phyloP scores from a whole-genome alignment of 192 early-diverging fungal genomes.

The Backusella morwellensis region DNA sequence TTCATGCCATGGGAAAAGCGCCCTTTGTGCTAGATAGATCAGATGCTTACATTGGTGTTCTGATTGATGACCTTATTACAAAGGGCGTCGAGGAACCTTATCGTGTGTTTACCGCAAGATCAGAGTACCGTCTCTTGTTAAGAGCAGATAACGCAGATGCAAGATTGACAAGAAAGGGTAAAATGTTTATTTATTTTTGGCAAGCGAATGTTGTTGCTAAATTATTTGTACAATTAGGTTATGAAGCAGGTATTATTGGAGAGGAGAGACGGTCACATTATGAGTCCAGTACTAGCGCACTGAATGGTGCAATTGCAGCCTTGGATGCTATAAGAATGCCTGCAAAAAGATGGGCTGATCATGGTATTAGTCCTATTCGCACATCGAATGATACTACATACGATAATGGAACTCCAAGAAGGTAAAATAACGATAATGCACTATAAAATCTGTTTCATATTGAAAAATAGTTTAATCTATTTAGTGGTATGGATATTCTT shows the following conservation, averaged over 20 bases:
- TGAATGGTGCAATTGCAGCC: constrained; percentile 46
- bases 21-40: constrained; percentile 70
- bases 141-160: constrained; percentile 80
- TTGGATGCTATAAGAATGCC: constrained; percentile 47
- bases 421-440: constrained; percentile 2
- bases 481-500: constrained; percentile 52
- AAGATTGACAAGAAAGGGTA: constrained; percentile 68
- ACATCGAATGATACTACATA: background rate
- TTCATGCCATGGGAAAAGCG: constrained; percentile 48
- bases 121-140: constrained; percentile 75
- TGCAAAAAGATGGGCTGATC: constrained; percentile 53
- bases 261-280: constrained; percentile 46
- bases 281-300: constrained; percentile 41
- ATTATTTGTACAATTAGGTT: constrained; percentile 21
- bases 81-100: constrained; percentile 84
- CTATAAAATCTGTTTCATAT: background rate
- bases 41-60: constrained; percentile 79
- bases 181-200: background rate
- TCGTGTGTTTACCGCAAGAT: constrained; percentile 78
- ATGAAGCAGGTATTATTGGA: constrained; percentile 52
- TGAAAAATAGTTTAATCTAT: background rate
- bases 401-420: constrained; percentile 24
- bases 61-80: constrained; percentile 80
- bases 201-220: background rate
- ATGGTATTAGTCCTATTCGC: constrained; percentile 26